Conservation (phyloP, 768 basidiomycete genomes). For the Podaxis sp. region DNA sequence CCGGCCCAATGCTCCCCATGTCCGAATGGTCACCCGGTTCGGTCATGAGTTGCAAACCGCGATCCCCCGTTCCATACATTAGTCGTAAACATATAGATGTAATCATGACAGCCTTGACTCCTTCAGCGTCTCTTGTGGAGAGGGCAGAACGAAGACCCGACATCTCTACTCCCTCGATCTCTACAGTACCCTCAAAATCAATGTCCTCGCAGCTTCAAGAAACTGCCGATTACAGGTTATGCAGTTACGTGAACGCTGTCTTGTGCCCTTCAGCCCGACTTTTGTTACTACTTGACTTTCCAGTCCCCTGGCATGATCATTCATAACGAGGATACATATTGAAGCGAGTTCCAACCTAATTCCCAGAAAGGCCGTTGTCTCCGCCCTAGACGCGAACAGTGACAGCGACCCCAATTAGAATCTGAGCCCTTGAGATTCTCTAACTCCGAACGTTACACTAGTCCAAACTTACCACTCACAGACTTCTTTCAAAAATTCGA, state of each 20-base stretch:
- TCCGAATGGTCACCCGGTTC: not conserved
- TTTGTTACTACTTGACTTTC: not conserved
- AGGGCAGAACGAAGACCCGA: not conserved
- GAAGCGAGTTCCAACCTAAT: not conserved
- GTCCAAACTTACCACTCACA: not conserved
- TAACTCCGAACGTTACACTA: not conserved
- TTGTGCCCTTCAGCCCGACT: not conserved
- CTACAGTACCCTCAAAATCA: not conserved
- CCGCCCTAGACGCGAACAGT: not conserved
- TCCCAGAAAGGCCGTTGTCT: constrained; percentile 3
- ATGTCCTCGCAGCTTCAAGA: not conserved
- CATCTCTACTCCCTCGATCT: not conserved
- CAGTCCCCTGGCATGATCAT: not conserved
- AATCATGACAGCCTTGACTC: not conserved
- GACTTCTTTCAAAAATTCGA: not conserved
- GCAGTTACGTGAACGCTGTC: too few species aligned
- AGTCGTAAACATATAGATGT: not conserved
- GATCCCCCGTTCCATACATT: not conserved
- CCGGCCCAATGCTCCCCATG: not conserved
- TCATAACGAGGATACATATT: not conserved
- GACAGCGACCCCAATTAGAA: not conserved
- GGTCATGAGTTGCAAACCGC: not conserved
- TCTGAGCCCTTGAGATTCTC: not conserved
- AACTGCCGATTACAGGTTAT: not conserved
- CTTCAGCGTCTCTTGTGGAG: not conserved